phyloP scores from a whole-genome alignment of 495 filamentous ascomycete species.

The Neurospora sp. region DNA sequence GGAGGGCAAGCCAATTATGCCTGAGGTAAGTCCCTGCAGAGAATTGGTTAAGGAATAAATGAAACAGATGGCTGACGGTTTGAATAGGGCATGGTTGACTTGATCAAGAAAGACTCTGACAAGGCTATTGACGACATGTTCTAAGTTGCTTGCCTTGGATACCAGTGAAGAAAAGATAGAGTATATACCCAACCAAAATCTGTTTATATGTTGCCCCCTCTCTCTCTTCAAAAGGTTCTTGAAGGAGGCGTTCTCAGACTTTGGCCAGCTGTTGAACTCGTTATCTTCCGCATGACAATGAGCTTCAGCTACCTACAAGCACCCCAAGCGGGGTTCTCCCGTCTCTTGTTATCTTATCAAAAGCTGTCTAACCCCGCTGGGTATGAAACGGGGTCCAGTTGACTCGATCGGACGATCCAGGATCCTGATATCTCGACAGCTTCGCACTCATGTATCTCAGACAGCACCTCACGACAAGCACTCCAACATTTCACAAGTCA shows the following conservation, averaged over 20 bases:
- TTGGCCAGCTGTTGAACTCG: not conserved
- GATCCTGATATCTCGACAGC: not conserved
- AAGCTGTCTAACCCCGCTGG: not conserved
- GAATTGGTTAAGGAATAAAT: not conserved
- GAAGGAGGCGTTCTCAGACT: not conserved
- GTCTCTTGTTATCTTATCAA: constrained; percentile 14
- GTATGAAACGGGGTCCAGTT: not conserved
- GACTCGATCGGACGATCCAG: not conserved
- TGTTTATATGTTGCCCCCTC: not conserved
- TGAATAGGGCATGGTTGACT: constrained; percentile 75
- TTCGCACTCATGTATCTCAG: not conserved
- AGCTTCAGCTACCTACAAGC: not conserved
- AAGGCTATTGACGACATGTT: constrained; percentile 84
- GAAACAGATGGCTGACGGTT: not conserved
- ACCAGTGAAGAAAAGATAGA: not conserved
- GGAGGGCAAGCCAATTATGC: constrained; percentile 78
- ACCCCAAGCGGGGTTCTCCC: constrained; percentile 6
- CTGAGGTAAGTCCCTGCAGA: constrained; percentile 47
- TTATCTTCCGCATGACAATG: not conserved
- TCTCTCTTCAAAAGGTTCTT: too few species aligned
- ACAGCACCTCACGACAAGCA: not conserved
- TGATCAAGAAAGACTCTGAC: constrained; percentile 90
- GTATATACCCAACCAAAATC: not conserved
- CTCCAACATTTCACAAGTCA: not conserved
- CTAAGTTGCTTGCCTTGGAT: constrained; percentile 21